phyloP scores from a whole-genome alignment of 2,329 filamentous ascomycete species.

The Calonectria crousiana region DNA sequence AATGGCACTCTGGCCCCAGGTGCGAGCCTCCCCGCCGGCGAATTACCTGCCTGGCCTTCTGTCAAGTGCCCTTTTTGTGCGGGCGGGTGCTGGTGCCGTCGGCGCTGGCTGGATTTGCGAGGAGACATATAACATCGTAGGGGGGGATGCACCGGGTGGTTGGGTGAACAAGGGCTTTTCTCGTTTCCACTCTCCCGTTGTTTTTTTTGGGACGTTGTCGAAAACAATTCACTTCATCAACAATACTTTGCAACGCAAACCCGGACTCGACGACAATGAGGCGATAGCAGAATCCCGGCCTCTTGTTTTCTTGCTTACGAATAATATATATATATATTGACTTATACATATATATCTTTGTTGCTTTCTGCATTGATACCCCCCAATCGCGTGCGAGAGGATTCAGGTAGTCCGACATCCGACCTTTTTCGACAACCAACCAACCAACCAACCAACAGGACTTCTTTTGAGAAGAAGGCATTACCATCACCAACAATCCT shows the following conservation, averaged over 20 bases:
- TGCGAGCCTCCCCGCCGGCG: not conserved
- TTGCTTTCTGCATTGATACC: constrained; percentile 29
- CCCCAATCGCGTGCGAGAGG: not conserved
- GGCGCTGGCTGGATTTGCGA: not conserved
- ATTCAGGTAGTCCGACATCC: constrained; percentile 2
- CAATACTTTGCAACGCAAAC: not conserved
- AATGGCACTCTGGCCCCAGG: constrained; percentile 11
- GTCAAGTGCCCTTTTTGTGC: not conserved
- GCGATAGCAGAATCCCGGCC: constrained; percentile 38
- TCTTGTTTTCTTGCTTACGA: constrained; percentile 23
- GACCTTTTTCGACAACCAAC: not conserved
- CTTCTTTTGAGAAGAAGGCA: constrained; percentile 43
- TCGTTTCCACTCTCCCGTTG: constrained; percentile 4
- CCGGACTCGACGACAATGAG: constrained; percentile 37
- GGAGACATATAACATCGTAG: constrained; percentile 17
- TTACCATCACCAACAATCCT: constrained; percentile 6
- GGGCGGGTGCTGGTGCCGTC: not conserved
- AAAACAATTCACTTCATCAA: not conserved
- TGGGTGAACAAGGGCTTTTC: not conserved
- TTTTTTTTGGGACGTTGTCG: not conserved
- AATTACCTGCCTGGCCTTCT: constrained; percentile 1
- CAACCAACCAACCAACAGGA: not conserved
- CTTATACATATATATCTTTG: constrained; percentile 29
- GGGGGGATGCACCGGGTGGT: not conserved
- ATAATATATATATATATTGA: constrained; percentile 30